A percentile compares a stretch with the other conserved stretches of the same genome.
phyloP scores from a whole-genome alignment of 768 basidiomycete species.

The Auriscalpium orientale region DNA sequence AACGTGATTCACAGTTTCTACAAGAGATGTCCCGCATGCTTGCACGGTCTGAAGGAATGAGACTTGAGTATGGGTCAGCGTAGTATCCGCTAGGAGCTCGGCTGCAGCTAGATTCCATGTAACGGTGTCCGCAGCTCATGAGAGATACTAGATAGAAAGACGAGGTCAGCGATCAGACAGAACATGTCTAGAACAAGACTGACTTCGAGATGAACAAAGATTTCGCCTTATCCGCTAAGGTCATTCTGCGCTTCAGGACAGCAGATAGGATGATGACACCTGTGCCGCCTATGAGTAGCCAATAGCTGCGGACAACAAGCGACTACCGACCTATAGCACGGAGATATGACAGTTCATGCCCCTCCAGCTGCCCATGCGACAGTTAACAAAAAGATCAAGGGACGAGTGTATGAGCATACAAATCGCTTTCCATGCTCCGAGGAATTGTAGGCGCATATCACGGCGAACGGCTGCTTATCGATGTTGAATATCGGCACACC shows the following conservation, averaged over 20 bases:
- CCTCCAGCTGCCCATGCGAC: conserved; percentile 52
- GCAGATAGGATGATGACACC: conserved; percentile 92
- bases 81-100: conserved; percentile 80
- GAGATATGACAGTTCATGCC: conserved; percentile 84
- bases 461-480: conserved; percentile 84
- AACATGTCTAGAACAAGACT: conserved; percentile 13
- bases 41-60: conserved; percentile 91
- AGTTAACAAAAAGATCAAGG: not conserved
- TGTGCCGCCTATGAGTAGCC: conserved; percentile 8
- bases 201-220: conserved; percentile 88
- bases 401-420: conserved; percentile 33
- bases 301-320: conserved; percentile 1
- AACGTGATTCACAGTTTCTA: conserved; percentile 96
- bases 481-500: conserved; percentile 92
- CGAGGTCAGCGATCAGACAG: not conserved
- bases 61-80: conserved; percentile 70
- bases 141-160: conserved; percentile 54
- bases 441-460: conserved; percentile 88
- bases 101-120: conserved; percentile 94
- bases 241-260: conserved; percentile 87
- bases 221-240: conserved; percentile 91
- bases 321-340: conserved; percentile 67
- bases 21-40: conserved; percentile 90
- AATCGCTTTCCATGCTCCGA: conserved; percentile 75
- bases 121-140: conserved; percentile 88